Evolutionary conservation across 768 basidiomycete genomes (phyloP).

Genomic region (Rhizopogon roseolus): DNA sequence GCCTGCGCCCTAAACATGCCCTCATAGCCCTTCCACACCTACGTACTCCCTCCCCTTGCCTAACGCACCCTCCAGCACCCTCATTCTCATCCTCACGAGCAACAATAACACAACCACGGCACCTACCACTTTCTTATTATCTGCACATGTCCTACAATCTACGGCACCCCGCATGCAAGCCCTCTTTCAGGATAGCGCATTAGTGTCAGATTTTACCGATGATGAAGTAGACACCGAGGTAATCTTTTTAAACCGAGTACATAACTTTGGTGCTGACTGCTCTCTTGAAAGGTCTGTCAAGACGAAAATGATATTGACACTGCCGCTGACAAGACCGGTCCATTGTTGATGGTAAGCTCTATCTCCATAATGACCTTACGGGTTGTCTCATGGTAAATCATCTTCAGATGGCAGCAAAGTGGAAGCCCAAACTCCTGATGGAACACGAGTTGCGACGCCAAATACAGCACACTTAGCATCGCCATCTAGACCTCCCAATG

Average conservation of each 20-base stretch:
- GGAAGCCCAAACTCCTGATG: conserved; percentile 95
- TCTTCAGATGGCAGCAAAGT: conserved; percentile 81
- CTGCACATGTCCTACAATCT: conserved; percentile 18
- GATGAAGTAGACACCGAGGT: conserved; percentile 82
- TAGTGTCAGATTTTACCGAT: conserved; percentile 75
- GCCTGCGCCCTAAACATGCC: no score
- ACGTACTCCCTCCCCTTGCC: no score
- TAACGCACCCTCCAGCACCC: no score
- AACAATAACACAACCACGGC: conserved; percentile 11
- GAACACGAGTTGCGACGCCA: conserved; percentile 90
- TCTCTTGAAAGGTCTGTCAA: conserved; percentile 59
- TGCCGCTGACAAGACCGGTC: conserved; percentile 77
- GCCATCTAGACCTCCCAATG: conserved; percentile 26
- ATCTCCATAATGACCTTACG: background rate
- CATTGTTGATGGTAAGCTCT: conserved; percentile 65
- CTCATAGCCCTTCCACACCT: no score
- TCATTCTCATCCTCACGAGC: no score
- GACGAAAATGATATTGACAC: conserved; percentile 79
- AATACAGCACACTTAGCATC: conserved; percentile 38
- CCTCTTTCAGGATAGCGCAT: conserved; percentile 55
- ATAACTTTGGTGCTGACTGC: conserved; percentile 8
- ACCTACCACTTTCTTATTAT: conserved; percentile 14
- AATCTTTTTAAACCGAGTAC: background rate
- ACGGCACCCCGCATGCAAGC: conserved; percentile 38
- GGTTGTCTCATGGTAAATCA: conserved; percentile 6